Conservation (phyloP, 2,329 filamentous ascomycete genomes). For the Botrytis deweyae region DNA sequence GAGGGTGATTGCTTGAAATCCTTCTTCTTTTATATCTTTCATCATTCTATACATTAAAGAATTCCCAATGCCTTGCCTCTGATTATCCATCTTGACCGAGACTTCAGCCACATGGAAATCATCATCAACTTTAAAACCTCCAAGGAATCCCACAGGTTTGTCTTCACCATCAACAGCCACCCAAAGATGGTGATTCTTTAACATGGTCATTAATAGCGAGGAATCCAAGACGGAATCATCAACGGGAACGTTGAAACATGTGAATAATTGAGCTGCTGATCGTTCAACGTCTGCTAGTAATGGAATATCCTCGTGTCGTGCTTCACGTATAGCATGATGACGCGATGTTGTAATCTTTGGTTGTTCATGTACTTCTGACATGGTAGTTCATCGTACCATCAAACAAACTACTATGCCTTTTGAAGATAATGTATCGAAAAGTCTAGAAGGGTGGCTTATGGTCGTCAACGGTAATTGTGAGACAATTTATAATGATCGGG, state of each 20-base stretch:
- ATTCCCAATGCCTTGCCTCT: conserved; percentile 37
- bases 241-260: conserved; percentile 30
- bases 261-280: conserved; percentile 36
- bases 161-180: conserved; percentile 34
- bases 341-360: neutral
- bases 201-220: conserved; percentile 28
- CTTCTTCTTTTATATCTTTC: conserved; percentile 32
- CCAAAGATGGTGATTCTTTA: conserved; percentile 35
- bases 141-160: conserved; percentile 37
- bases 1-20: conserved; percentile 34
- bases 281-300: conserved; percentile 35
- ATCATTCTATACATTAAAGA: conserved; percentile 36
- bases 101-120: conserved; percentile 39
- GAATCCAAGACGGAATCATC: conserved; percentile 33
- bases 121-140: conserved; percentile 33
- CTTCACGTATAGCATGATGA: conserved; percentile 17
- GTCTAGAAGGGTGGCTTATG: conserved; percentile 10
- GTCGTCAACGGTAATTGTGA: conserved; percentile 11
- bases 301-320: conserved; percentile 33
- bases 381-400: conserved; percentile 16
- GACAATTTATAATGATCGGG: conserved; percentile 8
- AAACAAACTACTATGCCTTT: neutral
- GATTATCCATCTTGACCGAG: conserved; percentile 34
- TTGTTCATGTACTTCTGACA: conserved; percentile 20
- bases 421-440: conserved; percentile 6